Base-by-base conservation (phyloP, 1,284 basidiomycete species). In the Ceratobasidium sp. region DNA sequence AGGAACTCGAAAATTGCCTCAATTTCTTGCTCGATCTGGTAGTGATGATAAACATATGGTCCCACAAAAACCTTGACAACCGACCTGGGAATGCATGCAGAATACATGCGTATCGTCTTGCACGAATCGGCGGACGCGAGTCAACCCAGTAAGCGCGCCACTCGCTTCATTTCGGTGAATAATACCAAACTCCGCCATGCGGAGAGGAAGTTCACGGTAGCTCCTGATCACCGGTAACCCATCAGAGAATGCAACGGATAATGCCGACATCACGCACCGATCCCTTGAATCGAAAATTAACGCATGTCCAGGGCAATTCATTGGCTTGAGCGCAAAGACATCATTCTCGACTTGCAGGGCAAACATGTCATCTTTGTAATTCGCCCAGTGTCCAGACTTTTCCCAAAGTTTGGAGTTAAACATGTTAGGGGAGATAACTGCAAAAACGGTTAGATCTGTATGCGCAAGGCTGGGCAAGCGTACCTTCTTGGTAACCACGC, bases 271-370 rank as follows among this genome's bases (percentile, higher is more conserved):
- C 10, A 43, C 57, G 27, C 35, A 60, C 72, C 97, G 88, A 79
- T 98, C 96, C 72, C 93, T 86, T 20, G 93, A 91, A 79, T 94
- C 96, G 77, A 99, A 99, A 77, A 99, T 94, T 71, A 99, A 81
- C 78, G 93, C 96, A 80, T 99, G 97, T 8, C 96, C 96, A 0
- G 97, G 97, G 78, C 97, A 99, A 80, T 99, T 99, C 97, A 99
- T 99, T 20, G 97, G 97, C 81, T 98, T 98, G 70, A 96, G 83
- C 0, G 85, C 95, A 86, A 93, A 97, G 76, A 87, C 86, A 80
- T 98, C 96, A 81, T 99, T 98, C 81, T 99, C 97, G 70, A 98
- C 82, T 72, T 93, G 90, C 68, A 99, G 88, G 45, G 84, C 78
- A 82, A 99, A 99, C 97, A 99, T 99, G 80, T 95, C 96, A 71